Conservation (phyloP, 306 rosid genomes). For the Castanea sativa region DNA sequence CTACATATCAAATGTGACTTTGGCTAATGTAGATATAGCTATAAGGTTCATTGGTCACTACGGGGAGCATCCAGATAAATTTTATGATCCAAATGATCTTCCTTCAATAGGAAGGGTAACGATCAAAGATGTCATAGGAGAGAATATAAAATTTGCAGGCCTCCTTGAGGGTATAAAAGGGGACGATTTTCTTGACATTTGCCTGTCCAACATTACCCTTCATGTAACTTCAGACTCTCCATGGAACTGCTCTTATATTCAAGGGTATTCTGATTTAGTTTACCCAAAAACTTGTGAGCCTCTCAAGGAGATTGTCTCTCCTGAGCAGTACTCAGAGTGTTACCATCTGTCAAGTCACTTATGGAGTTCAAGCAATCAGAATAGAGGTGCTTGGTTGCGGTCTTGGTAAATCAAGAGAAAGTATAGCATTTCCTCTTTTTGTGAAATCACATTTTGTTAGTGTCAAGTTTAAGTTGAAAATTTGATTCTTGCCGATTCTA, state of each 20-base stretch:
- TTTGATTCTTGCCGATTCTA: constrained; percentile 47
- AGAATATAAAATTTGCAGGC: constrained; percentile 53
- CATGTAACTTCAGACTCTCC: constrained; percentile 48
- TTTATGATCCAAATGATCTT: constrained; percentile 51
- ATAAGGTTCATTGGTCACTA: constrained; percentile 60
- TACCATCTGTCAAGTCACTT: constrained; percentile 45
- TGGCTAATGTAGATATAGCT: constrained; percentile 52
- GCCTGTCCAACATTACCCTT: constrained; percentile 58
- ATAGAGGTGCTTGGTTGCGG: constrained; percentile 44
- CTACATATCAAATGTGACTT: constrained; percentile 54
- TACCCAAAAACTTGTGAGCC: constrained; percentile 55
- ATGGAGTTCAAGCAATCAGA: constrained; percentile 31
- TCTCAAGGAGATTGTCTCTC: constrained; percentile 50
- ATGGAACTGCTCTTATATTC: constrained; percentile 70
- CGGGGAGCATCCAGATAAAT: constrained; percentile 74
- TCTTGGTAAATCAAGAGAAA: constrained; percentile 55
- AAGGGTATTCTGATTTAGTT: constrained; percentile 64
- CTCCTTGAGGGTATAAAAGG: constrained; percentile 69
- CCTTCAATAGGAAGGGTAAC: constrained; percentile 61
- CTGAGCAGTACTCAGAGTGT: constrained; percentile 66
- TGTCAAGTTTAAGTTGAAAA: constrained; percentile 44
- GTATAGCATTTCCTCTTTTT: constrained; percentile 28
- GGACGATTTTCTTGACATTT: constrained; percentile 51
- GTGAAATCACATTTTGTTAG: constrained; percentile 18
- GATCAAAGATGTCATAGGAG: constrained; percentile 52